Evolutionary conservation across 139 green algal species (phyloP).

Genomic region (Protoeuglena noctilucae): DNA sequence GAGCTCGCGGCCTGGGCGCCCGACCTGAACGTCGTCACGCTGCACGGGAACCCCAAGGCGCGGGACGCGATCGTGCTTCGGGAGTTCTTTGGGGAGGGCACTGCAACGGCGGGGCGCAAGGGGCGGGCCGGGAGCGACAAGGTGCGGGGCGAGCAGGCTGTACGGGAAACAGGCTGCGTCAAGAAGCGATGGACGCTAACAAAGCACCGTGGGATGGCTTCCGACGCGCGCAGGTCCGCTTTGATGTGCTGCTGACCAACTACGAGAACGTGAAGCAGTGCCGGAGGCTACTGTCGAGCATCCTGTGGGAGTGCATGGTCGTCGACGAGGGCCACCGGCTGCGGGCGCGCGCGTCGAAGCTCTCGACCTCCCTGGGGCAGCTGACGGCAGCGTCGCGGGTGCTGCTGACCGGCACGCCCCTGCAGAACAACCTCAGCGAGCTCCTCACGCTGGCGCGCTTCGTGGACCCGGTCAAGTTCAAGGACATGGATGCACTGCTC

Average conservation of each 20-base stretch:
- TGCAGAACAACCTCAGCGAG: slow-evolving; percentile 64
- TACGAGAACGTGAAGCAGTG: slow-evolving; percentile 49
- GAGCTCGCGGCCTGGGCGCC: slow-evolving; percentile 64
- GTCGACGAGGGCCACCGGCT: slow-evolving; percentile 46
- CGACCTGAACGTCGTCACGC: slow-evolving; percentile 40
- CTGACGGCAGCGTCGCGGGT: slow-evolving; percentile 21
- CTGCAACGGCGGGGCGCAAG: background rate
- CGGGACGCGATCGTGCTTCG: slow-evolving; percentile 33
- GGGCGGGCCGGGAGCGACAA: no score
- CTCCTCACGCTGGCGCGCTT: slow-evolving; percentile 66
- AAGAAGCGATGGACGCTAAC: no score
- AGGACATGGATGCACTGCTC: slow-evolving; percentile 7
- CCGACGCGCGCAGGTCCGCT: slow-evolving; percentile 7
- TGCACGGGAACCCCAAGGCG: slow-evolving; percentile 32
- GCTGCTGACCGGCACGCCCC: slow-evolving; percentile 52
- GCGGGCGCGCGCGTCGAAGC: slow-evolving; percentile 3
- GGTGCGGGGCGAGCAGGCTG: no score
- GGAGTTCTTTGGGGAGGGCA: slow-evolving; percentile 28
- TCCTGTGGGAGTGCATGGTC: slow-evolving; percentile 35
- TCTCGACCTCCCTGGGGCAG: slow-evolving; percentile 25
- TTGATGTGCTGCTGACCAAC: slow-evolving; percentile 45
- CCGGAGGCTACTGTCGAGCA: slow-evolving; percentile 13
- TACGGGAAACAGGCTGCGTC: no score
- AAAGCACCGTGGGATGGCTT: no score
- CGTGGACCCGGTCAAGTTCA: slow-evolving; percentile 53